Evolutionary conservation across 2,329 filamentous ascomycete species (phyloP).

Genomic region (Incumbomyces lentus): DNA sequence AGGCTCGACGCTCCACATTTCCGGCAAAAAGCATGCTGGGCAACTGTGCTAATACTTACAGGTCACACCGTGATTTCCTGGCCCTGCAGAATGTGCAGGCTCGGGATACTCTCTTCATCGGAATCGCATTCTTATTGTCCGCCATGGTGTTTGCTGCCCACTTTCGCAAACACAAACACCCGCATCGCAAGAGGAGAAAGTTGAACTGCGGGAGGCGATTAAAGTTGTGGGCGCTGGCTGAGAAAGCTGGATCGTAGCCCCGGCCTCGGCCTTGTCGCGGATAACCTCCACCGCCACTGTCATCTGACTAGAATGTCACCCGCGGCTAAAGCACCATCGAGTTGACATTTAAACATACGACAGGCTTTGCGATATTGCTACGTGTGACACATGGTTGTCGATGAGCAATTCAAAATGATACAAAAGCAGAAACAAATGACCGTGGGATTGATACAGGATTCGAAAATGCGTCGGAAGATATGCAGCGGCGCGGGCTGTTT

Average conservation of each 20-base stretch:
- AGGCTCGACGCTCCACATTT: constrained; percentile 16
- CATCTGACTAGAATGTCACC: too few species aligned
- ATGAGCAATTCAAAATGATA: too few species aligned
- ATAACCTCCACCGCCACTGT: too few species aligned
- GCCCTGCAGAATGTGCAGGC: constrained; percentile 40
- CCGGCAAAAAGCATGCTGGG: not conserved
- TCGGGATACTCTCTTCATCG: constrained; percentile 37
- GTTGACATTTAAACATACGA: too few species aligned
- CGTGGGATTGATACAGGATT: too few species aligned
- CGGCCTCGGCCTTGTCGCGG: not conserved
- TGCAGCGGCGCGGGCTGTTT: too few species aligned
- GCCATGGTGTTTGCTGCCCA: constrained; percentile 9
- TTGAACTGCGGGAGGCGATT: too few species aligned
- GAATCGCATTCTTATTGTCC: constrained; percentile 14
- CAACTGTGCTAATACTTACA: constrained; percentile 32
- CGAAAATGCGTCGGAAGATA: too few species aligned
- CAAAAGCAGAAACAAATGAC: too few species aligned
- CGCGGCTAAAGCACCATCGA: too few species aligned
- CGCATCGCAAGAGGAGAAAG: not conserved
- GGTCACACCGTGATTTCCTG: constrained; percentile 41
- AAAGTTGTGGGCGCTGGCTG: not conserved
- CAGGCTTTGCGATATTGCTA: too few species aligned
- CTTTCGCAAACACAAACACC: not conserved
- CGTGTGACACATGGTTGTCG: too few species aligned
- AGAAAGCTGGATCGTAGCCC: not conserved